Percentiles rank a stretch among this genome's conserved stretches.
Conservation (phyloP, 2,329 filamentous ascomycete genomes). For the Acrocalymma vagum region DNA sequence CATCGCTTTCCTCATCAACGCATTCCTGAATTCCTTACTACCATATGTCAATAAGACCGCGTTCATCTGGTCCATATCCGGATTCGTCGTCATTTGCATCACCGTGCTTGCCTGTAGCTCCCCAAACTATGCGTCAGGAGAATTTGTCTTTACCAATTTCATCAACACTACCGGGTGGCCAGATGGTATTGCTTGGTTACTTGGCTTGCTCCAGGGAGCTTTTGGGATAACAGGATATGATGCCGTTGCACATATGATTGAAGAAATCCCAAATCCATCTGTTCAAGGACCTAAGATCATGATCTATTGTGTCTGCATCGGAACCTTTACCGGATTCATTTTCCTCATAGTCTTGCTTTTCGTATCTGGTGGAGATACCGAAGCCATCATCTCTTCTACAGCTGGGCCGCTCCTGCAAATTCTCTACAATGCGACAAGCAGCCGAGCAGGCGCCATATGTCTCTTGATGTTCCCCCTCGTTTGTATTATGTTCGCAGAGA, state of each 20-base stretch:
- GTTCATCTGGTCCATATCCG: constrained; percentile 74
- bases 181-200: constrained; percentile 67
- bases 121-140: constrained; percentile 69
- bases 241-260: constrained; percentile 64
- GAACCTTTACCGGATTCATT: constrained; percentile 68
- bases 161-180: constrained; percentile 76
- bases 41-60: constrained; percentile 73
- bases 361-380: constrained; percentile 64
- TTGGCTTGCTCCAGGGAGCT: constrained; percentile 62
- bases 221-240: constrained; percentile 65
- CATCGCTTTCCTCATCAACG: constrained; percentile 70
- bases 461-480: constrained; percentile 73
- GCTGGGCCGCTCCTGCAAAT: constrained; percentile 70
- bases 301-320: constrained; percentile 70
- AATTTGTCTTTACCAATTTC: constrained; percentile 73
- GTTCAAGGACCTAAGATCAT: constrained; percentile 71
- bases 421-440: constrained; percentile 69
- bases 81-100: constrained; percentile 75
- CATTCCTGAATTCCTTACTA: constrained; percentile 68
- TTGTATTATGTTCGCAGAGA: constrained; percentile 71
- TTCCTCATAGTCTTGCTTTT: constrained; percentile 72
- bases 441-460: constrained; percentile 68
- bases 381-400: constrained; percentile 62
- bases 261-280: constrained; percentile 67
- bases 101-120: constrained; percentile 72